A percentile compares a stretch with the other conserved stretches of the same genome.
Conservation (phyloP, 1,139 yeast species). For the Zhuliangozyma parablackwelliae region DNA sequence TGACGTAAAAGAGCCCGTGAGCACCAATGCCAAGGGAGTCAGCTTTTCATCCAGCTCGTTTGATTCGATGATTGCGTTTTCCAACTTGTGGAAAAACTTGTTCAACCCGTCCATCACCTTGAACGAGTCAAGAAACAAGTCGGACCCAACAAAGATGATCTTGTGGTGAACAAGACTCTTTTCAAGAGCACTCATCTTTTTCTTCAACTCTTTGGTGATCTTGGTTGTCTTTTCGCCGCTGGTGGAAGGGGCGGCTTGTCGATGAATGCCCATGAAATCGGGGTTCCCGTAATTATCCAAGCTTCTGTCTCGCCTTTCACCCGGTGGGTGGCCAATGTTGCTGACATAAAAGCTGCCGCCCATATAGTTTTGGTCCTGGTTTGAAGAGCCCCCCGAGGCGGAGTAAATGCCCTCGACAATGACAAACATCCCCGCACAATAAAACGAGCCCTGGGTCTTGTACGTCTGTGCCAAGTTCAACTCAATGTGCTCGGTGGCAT, state of each 20-base stretch:
- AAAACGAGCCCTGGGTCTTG: slow-evolving; percentile 66
- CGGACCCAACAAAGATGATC: slow-evolving; percentile 68
- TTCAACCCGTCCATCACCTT: slow-evolving; percentile 56
- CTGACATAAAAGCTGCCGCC: slow-evolving; percentile 66
- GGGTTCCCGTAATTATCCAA: slow-evolving; percentile 71
- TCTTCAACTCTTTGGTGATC: slow-evolving; percentile 55
- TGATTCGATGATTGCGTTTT: slow-evolving; percentile 32
- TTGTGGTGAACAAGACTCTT: slow-evolving; percentile 51
- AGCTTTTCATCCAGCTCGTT: slow-evolving; percentile 17
- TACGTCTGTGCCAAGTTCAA: slow-evolving; percentile 63
- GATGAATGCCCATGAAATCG: slow-evolving; percentile 71
- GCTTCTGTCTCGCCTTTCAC: slow-evolving; percentile 66
- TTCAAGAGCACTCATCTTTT: slow-evolving; percentile 54
- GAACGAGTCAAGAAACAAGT: slow-evolving; percentile 60
- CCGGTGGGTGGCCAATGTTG: slow-evolving; percentile 82
- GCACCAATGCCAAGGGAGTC: slow-evolving; percentile 50
- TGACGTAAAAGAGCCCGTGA: slow-evolving; percentile 61
- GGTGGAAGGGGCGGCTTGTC: slow-evolving; percentile 30
- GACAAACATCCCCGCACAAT: slow-evolving; percentile 74
- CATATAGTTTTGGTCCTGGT: slow-evolving; percentile 24
- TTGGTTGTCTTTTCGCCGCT: slow-evolving; percentile 33
- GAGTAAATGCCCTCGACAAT: slow-evolving; percentile 84
- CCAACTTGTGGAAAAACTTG: slow-evolving; percentile 51
- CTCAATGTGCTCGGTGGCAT: slow-evolving; percentile 72
- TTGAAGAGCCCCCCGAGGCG: slow-evolving; percentile 47